These are phyloP conservation scores for Silene noctiflora DNA, from an alignment of 179 eudicot species.

Conservation along the genomic window DNA sequence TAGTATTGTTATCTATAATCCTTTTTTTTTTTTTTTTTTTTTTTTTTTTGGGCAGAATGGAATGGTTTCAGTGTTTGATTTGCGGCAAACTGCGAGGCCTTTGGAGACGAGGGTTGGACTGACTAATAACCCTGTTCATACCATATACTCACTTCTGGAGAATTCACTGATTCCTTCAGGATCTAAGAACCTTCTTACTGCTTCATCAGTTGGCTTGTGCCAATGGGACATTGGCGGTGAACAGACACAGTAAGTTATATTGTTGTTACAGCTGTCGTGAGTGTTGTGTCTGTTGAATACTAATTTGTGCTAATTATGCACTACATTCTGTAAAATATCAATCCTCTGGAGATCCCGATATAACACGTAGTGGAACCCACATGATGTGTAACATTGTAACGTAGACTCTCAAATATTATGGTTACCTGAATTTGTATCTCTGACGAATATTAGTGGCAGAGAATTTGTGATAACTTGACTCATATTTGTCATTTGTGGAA, in stretches of 20 bases:
- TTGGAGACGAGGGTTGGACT: constrained; percentile 59
- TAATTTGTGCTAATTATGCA: neutral
- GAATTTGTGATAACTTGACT: neutral
- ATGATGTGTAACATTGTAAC: neutral
- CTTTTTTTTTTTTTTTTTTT: constrained; percentile 18
- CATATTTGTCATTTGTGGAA: neutral
- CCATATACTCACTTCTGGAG: constrained; percentile 47
- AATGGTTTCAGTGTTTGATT: constrained; percentile 68
- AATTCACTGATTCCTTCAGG: constrained; percentile 41
- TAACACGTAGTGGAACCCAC: neutral
- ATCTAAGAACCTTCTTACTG: constrained; percentile 56
- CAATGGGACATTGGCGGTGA: constrained; percentile 68
- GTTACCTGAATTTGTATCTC: too few relatives aligned
- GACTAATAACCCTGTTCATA: constrained; percentile 65
- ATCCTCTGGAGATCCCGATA: neutral
- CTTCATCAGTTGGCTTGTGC: constrained; percentile 78
- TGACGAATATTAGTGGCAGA: too few relatives aligned
- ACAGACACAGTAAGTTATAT: constrained; percentile 28
- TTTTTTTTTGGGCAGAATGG: constrained; percentile 66
- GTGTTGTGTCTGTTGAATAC: neutral
- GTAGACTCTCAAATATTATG: neutral
- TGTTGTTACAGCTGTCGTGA: neutral
- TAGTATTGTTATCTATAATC: neutral
- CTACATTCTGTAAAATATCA: neutral
- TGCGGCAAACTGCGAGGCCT: constrained; percentile 71